Evolutionary conservation across 257 asterid species (phyloP).

Genomic region (Hygrophila difformis): DNA sequence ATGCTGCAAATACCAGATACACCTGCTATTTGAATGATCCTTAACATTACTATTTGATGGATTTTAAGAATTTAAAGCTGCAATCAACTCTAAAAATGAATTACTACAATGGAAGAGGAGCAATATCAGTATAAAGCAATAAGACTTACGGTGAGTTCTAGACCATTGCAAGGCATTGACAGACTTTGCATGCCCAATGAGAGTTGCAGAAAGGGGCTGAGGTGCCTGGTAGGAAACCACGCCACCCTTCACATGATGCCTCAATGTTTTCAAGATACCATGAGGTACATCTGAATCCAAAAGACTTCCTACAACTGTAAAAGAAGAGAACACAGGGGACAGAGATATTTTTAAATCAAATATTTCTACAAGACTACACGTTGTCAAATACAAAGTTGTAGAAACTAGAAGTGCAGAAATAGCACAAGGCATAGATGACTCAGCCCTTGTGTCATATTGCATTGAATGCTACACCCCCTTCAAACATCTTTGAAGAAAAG

Average conservation of each 20-base stretch:
- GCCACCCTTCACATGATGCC: conserved; percentile 28
- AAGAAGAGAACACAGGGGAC: not conserved
- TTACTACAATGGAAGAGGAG: not conserved
- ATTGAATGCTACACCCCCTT: too few relatives aligned
- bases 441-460: too few relatives aligned
- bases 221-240: conserved; percentile 22
- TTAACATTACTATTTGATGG: too few relatives aligned
- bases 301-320: conserved; percentile 48
- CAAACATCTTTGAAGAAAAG: too few relatives aligned
- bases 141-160: conserved; percentile 48
- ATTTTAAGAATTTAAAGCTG: not conserved
- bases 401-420: too few relatives aligned
- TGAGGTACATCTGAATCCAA: conserved; percentile 51
- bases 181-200: conserved; percentile 64
- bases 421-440: too few relatives aligned
- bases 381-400: too few relatives aligned
- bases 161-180: conserved; percentile 89
- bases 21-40: too few relatives aligned
- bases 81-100: conserved; percentile 2
- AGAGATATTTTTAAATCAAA: not conserved
- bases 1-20: too few relatives aligned
- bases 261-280: conserved; percentile 36
- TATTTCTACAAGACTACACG: too few relatives aligned
- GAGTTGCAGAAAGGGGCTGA: conserved; percentile 34
- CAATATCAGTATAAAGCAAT: conserved; percentile 8